A percentile compares a stretch with the other conserved stretches of the same genome.
Conservation (phyloP, 2,329 filamentous ascomycete species). For the Colletotrichum kahawae region DNA sequence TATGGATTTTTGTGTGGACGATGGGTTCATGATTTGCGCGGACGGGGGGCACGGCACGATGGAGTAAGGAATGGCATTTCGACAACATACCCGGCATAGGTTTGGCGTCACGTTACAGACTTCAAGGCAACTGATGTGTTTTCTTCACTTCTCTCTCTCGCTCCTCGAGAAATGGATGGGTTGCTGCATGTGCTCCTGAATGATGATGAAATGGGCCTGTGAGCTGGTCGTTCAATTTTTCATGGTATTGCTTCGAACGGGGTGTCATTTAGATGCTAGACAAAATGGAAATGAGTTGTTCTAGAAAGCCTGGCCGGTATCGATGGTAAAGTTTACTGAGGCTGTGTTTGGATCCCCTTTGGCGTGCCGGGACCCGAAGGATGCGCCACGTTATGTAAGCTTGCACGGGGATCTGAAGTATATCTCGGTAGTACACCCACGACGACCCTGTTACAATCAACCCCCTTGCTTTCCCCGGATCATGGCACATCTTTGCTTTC, state of each 20-base stretch:
- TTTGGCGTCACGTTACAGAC: slow-evolving; percentile 17
- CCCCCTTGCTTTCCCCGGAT: background rate
- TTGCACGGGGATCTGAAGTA: background rate
- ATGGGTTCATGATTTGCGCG: background rate
- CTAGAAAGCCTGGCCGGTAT: background rate
- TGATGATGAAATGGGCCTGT: background rate
- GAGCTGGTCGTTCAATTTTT: background rate
- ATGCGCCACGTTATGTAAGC: slow-evolving; percentile 10
- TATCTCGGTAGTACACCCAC: background rate
- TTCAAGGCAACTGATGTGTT: slow-evolving; percentile 12
- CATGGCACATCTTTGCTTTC: background rate
- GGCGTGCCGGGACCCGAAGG: background rate
- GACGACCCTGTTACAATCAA: background rate
- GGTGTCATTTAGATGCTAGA: background rate
- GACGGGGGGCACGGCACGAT: background rate
- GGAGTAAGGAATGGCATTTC: slow-evolving; percentile 18
- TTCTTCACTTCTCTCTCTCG: background rate
- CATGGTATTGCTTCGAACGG: background rate
- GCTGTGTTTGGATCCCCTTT: background rate
- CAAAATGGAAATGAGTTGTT: background rate
- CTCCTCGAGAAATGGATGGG: background rate
- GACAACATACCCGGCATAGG: slow-evolving; percentile 23
- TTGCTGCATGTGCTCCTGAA: background rate
- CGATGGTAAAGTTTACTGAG: background rate
- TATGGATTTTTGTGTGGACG: background rate